Evolutionary conservation across 2,329 filamentous ascomycete species (phyloP).

Genomic region (Niveomyces coronatus): DNA sequence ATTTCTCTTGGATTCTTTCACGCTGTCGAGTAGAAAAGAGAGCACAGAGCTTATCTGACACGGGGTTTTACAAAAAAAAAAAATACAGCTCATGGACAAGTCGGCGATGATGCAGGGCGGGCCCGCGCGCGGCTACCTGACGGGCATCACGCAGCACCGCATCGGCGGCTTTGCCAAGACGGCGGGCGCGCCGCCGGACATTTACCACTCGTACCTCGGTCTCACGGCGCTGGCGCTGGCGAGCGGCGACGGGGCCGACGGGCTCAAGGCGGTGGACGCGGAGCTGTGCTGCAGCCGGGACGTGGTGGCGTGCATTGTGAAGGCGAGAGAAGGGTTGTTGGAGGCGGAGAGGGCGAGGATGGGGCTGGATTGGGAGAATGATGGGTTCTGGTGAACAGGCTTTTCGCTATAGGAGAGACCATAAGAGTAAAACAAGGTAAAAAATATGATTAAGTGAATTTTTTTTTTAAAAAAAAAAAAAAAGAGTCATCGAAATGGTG

Average conservation of each 20-base stretch:
- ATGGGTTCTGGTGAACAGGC: conserved; percentile 19
- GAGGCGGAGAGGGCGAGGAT: conserved; percentile 9
- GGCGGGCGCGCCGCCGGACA: conserved; percentile 57
- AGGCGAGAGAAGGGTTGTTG: conserved; percentile 31
- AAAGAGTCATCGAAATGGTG: no score
- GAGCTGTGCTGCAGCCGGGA: conserved; percentile 64
- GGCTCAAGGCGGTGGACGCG: conserved; percentile 62
- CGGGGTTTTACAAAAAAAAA: neutral
- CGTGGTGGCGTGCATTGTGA: conserved; percentile 38
- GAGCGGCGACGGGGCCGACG: conserved; percentile 60
- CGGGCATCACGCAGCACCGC: conserved; percentile 76
- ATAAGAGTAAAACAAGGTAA: no score
- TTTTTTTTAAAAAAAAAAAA: neutral
- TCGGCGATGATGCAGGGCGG: conserved; percentile 45
- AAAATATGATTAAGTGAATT: no score
- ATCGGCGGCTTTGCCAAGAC: conserved; percentile 76
- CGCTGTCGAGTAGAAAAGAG: no score
- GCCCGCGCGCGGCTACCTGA: conserved; percentile 64
- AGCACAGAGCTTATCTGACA: no score
- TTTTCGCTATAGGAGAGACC: no score
- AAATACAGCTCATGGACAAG: conserved; percentile 44
- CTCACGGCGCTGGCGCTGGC: conserved; percentile 69
- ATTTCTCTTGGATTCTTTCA: no score
- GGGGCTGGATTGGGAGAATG: conserved; percentile 12
- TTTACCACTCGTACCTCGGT: conserved; percentile 85